Conservation (phyloP, 2,329 filamentous ascomycete genomes). For the Apiospora kogelbergensis region DNA sequence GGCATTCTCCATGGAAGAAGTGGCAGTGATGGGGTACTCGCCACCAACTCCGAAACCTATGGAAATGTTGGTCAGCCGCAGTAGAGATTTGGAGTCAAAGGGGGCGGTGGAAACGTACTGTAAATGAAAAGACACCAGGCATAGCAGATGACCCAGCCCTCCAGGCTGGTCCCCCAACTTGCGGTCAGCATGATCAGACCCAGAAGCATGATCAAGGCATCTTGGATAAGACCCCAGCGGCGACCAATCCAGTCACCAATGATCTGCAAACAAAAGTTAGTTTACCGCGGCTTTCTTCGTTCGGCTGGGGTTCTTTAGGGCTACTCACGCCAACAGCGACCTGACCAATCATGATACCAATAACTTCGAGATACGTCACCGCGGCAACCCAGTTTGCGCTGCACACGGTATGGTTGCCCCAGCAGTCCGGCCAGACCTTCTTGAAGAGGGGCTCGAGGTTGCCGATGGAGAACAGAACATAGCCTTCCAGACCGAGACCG, state of each 20-base stretch:
- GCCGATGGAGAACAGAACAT: conserved; percentile 95
- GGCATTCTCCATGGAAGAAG: conserved; percentile 89
- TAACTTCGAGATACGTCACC: conserved; percentile 88
- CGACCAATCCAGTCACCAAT: conserved; percentile 78
- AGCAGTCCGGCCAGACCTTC: conserved; percentile 75
- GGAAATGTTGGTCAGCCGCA: conserved; percentile 8
- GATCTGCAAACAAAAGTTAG: conserved; percentile 35
- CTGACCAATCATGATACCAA: conserved; percentile 94
- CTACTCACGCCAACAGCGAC: conserved; percentile 74
- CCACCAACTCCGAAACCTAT: conserved; percentile 66
- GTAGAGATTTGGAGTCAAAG: conserved; percentile 38
- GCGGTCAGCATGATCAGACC: conserved; percentile 90
- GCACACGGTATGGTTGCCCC: conserved; percentile 67
- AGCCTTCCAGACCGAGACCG: conserved; percentile 89
- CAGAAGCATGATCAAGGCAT: conserved; percentile 90
- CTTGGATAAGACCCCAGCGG: conserved; percentile 93
- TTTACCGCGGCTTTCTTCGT: neutral
- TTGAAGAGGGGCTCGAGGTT: conserved; percentile 84
- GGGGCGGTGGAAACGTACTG: conserved; percentile 45
- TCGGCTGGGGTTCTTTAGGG: conserved; percentile 5
- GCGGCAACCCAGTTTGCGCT: conserved; percentile 77
- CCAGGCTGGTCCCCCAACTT: conserved; percentile 80
- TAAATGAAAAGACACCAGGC: conserved; percentile 94
- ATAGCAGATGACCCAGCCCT: conserved; percentile 98
- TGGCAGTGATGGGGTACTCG: conserved; percentile 96